Evolutionary conservation across 192 early-diverging fungal species (phyloP), one percentile per base, ranked within the genome.

Genomic region (Ambispora gerdemannii): DNA sequence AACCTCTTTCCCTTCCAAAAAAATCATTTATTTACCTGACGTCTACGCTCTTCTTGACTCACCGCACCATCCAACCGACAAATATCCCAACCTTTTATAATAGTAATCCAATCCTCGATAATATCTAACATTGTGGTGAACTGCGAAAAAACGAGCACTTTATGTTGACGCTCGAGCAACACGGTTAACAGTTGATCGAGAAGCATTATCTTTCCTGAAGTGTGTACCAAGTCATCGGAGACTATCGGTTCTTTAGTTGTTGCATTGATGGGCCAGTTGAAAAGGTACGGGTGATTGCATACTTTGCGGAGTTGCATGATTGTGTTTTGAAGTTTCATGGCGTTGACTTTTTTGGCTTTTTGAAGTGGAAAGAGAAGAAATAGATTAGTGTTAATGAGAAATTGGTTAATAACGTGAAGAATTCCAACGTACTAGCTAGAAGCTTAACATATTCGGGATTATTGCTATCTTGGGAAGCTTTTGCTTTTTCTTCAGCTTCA

Each of bases 271-370:
- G 88, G 90, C 77, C 92, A 89, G 52, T 92, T 87, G 72, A 96
- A 96, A 13, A 97, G 77, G 70, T 92, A 98, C 10, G 96, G 95
- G 76, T 98, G 96, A 75, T 97, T 95, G 81, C 96, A 98, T 53
- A 92, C 84, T 74, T 97, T 97, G 63, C 95, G 91, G 32, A 97
- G 80, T 75, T 97, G 95, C 91, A 97, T 92, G 38, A 91, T 82
- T 43, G 91, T 77, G 70, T 95, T 95, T 77, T 92, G 90, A 38
- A 98, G 72, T 52, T 91, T 86, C 71, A 92, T 87, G 64, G 87
- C 86, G 24, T 80, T 87, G 30, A 92, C 86, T 8, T 31, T 24
- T 35, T 67, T 67, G 8, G 35, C 65, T 67, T 34, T 30, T 4
- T 28, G 17, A 38, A 22, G 24, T 24, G 0, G 2, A 43, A 38